Evolutionary conservation across 2,329 filamentous ascomycete species (phyloP).

Genomic region (Emericellopsis atlantica): DNA sequence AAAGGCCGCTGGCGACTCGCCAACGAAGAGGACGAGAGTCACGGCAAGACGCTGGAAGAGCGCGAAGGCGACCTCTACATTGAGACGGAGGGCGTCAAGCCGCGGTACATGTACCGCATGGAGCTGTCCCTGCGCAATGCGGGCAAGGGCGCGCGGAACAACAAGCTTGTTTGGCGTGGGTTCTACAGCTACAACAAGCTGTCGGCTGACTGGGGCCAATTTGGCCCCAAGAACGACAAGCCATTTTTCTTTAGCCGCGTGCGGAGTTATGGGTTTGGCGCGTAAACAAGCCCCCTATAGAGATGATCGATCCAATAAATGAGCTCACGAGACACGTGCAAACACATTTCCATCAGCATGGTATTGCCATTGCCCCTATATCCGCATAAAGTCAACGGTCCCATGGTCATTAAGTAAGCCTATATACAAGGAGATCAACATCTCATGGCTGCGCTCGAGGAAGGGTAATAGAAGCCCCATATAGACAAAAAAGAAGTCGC

Average conservation of each 20-base stretch:
- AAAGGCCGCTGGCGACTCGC: constrained; percentile 41
- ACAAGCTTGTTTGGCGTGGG: constrained; percentile 77
- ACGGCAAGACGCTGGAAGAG: constrained; percentile 9
- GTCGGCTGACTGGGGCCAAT: constrained; percentile 85
- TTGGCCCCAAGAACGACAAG: constrained; percentile 51
- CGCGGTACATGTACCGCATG: constrained; percentile 77
- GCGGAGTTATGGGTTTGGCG: constrained; percentile 43
- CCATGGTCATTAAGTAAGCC: neutral
- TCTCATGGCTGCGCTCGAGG: neutral
- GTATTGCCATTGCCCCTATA: neutral
- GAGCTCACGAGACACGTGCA: too few species aligned
- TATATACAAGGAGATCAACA: neutral
- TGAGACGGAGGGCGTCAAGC: constrained; percentile 72
- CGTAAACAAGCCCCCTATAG: constrained; percentile 10
- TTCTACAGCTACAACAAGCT: constrained; percentile 86
- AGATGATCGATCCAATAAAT: neutral
- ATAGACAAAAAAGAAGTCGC: too few species aligned
- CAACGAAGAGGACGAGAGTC: constrained; percentile 17
- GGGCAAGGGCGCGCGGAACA: constrained; percentile 57
- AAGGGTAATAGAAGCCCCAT: too few species aligned
- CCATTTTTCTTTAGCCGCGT: constrained; percentile 57
- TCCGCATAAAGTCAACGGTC: neutral
- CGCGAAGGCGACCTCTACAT: constrained; percentile 57
- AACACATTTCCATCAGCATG: neutral
- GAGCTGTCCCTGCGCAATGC: constrained; percentile 59